A percentile compares a stretch with the other conserved stretches of the same genome.
These are phyloP conservation scores for Trypanosoma scelopori DNA, from an alignment of 208 protist genomes.

Conservation along the genomic window DNA sequence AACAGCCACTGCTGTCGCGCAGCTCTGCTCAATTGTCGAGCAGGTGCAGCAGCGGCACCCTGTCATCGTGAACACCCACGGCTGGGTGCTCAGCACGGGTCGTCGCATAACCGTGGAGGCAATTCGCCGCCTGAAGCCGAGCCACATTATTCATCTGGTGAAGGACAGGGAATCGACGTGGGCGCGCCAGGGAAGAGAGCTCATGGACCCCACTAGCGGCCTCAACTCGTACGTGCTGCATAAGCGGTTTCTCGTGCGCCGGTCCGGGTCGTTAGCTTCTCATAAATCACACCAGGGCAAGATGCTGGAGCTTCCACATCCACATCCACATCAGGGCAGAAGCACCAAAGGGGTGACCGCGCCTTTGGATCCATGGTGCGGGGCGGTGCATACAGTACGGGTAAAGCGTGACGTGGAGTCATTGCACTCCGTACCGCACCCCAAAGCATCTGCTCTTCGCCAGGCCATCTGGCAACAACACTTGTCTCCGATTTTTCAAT, in stretches of 20 bases:
- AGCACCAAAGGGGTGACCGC: background rate
- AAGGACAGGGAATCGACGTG: conserved; percentile 46
- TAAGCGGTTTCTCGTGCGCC: conserved; percentile 64
- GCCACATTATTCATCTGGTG: conserved; percentile 73
- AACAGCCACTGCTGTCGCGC: conserved; percentile 46
- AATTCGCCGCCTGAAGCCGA: conserved; percentile 67
- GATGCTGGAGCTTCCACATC: conserved; percentile 54
- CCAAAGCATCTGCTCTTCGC: conserved; percentile 48
- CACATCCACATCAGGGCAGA: conserved; percentile 29
- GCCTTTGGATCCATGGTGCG: conserved; percentile 5
- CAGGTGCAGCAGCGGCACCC: conserved; percentile 39
- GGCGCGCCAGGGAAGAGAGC: conserved; percentile 35
- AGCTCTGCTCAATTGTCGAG: conserved; percentile 39
- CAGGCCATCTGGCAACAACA: conserved; percentile 58
- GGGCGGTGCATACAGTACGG: conserved; percentile 26
- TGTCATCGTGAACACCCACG: conserved; percentile 90
- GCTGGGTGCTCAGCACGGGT: conserved; percentile 86
- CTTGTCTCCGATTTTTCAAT: conserved; percentile 51
- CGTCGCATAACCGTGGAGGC: conserved; percentile 73
- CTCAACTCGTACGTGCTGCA: conserved; percentile 67
- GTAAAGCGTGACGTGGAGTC: conserved; percentile 29
- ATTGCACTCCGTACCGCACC: conserved; percentile 11
- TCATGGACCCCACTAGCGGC: conserved; percentile 54
- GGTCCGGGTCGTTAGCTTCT: background rate
- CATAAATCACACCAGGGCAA: background rate